Base-by-base conservation (phyloP, 2,329 filamentous ascomycete species). In the Nectriaceae sp. region DNA sequence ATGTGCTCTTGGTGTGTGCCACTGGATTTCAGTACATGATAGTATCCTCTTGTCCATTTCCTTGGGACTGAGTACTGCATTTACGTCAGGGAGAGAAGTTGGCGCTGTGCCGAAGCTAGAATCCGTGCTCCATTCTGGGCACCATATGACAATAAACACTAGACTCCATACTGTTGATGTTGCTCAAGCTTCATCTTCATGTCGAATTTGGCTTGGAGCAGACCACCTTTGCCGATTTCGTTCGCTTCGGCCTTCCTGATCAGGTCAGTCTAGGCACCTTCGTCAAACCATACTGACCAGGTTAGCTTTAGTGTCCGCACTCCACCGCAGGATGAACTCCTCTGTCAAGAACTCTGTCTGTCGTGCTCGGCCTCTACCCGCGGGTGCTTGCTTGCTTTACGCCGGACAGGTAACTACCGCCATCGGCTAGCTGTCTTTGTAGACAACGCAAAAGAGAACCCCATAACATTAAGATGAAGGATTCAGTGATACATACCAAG, bases 231-330 rank as follows among this genome's bases (percentile, higher is more conserved):
- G 63, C 63, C 63, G 59, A 42, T 65, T 68, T 60, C 57, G 59
- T 67, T 73, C 71, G 71, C 72, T 74, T 74, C 65, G 52, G 53
- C 60, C 66, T 74, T 68, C 70, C 69, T 40, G 40, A 69, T 71
- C 46, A 45, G 62, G 70, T 42, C 37, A 39, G 10, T 21, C 20
- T 18, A 21, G 37, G 16, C 37, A 6, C 37, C 38, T 26, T 59
- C 57, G 60, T 63, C 45, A 52, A 50, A 60, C 60, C 51, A 40
- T 45, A 43, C 22, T 21, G 35, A 41, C n/a, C 37, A 51, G 38
- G 40, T 41, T 47, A 57, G 29, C 46, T 38, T 29, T 5, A 18
- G 47, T 21, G 37, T 42, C 43, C 50, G 39, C 43, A 48, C 39
- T 19, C 40, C 44, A 29, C 40, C 47, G 48, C 24, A 54, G 44